Base-by-base conservation (phyloP, 768 basidiomycete species). In the Termitomyces titanicus region DNA sequence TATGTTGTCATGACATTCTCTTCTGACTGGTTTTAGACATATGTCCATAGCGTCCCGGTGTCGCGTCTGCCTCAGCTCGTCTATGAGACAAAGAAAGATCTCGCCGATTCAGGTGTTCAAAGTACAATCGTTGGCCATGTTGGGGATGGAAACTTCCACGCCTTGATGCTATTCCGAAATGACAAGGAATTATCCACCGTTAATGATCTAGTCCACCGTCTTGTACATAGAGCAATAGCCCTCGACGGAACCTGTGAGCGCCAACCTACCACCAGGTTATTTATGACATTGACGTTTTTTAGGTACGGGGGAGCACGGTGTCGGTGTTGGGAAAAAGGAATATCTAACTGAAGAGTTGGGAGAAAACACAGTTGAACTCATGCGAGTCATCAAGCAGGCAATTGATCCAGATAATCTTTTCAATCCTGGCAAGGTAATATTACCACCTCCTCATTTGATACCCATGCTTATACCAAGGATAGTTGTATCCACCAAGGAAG, bases 231-330 rank as follows among this genome's bases (percentile, higher is more conserved):
- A n/a, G 89, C 89, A 4, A 75, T 92, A 37, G 74, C 77, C 13
- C 71, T 90, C 53, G 89, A 90, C 58, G 89, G 89, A 43, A 91
- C 89, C 18, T 91, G 89, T 87, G 59, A 58, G 84, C 70, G 18
- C 31, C 40, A 15, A 43, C 9, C 27, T 25, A n/a, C 22, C 24
- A 18, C 29, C 34, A 20, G 7, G 31, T 40, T 48, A 45, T 43
- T 25, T 31, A 35, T 39, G 17, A 61, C n/a, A 11, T 60, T 45
- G n/a, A 38, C 8, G 6, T 44, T 25, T 51, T 51, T 10, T 57
- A 90, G 87, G 87, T 61, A 90, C 88, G 3, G 90, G 91, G 9
- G 92, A 94, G 67, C 92, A 94, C 67, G 92, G 92, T 0, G 87
- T 94, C 13, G 92, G 93, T 1, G 70, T 94, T 7, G 92, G 92